These are phyloP conservation scores for Magnolia officinalis DNA, from an alignment of 164 flowering plant species.

Conservation along the genomic window DNA sequence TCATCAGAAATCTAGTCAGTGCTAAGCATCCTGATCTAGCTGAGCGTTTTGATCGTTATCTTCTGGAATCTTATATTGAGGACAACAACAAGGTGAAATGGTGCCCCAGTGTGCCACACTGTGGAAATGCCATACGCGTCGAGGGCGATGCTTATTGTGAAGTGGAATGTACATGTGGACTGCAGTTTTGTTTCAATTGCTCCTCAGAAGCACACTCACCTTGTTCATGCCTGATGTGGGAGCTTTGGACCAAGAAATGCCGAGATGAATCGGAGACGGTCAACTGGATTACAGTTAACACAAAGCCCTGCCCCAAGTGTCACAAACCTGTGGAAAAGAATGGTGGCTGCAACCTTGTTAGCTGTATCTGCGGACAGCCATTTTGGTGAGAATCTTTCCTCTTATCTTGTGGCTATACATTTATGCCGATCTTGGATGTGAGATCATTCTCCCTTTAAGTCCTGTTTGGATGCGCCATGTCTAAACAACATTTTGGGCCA, in stretches of 20 bases:
- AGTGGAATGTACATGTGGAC: constrained; percentile 83
- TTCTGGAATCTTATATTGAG: constrained; percentile 82
- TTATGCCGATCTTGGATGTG: not conserved
- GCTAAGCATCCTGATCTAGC: constrained; percentile 58
- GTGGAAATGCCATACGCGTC: constrained; percentile 91
- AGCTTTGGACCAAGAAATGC: constrained; percentile 79
- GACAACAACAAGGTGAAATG: constrained; percentile 84
- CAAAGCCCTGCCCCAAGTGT: constrained; percentile 89
- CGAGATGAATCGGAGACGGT: constrained; percentile 79
- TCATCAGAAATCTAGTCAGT: constrained; percentile 58
- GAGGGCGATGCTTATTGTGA: constrained; percentile 69
- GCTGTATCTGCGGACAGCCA: constrained; percentile 75
- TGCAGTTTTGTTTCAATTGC: constrained; percentile 84
- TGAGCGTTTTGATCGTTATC: constrained; percentile 74
- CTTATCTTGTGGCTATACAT: not conserved
- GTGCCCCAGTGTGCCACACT: constrained; percentile 95
- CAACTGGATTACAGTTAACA: constrained; percentile 79
- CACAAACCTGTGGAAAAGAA: constrained; percentile 84
- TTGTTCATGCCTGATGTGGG: constrained; percentile 92
- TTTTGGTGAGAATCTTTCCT: constrained; percentile 57
- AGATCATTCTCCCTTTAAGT: not conserved
- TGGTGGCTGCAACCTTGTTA: constrained; percentile 84
- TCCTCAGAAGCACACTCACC: constrained; percentile 82
- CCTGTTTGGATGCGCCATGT: not conserved
- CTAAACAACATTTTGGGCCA: not conserved